phyloP scores from a whole-genome alignment of 805 yeast genomes.

The Trichomonascus vanleenenianus region DNA sequence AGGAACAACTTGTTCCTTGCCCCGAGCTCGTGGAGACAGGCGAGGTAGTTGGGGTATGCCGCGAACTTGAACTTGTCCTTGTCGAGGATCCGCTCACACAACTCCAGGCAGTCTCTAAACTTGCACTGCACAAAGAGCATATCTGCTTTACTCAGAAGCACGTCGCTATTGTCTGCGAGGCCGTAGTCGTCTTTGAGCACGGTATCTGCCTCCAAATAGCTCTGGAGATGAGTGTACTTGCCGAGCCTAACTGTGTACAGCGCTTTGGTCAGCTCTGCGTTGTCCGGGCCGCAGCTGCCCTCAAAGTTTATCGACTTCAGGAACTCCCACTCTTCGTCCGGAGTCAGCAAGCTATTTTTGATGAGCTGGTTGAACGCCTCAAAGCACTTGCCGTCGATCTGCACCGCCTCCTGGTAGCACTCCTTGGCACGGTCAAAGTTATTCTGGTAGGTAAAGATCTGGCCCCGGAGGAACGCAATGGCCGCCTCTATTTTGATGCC shows the following conservation, averaged over 20 bases:
- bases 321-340: conserved; percentile 82
- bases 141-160: conserved; percentile 63
- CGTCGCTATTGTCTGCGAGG: conserved; percentile 60
- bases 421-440: conserved; percentile 82
- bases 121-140: conserved; percentile 65
- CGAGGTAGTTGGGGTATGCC: conserved; percentile 68
- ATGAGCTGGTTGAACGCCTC: conserved; percentile 85
- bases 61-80: conserved; percentile 63
- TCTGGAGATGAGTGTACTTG: conserved; percentile 52
- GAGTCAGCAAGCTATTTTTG: conserved; percentile 64
- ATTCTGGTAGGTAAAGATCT: conserved; percentile 72
- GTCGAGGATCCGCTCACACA: conserved; percentile 50
- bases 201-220: conserved; percentile 57
- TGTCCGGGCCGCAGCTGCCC: conserved; percentile 49
- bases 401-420: conserved; percentile 76
- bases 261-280: conserved; percentile 69
- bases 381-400: conserved; percentile 83
- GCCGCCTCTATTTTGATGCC: conserved; percentile 85
- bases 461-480: conserved; percentile 77
- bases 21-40: conserved; percentile 79
- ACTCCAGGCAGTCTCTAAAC: conserved; percentile 63
- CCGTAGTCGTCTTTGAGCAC: conserved; percentile 65
- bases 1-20: conserved; percentile 74
- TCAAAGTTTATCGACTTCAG: conserved; percentile 57
- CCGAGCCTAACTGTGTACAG: conserved; percentile 70